Evolutionary conservation across 495 filamentous ascomycete genomes (phyloP), one percentile per base, ranked within the genome.

Genomic region (Tuber indicum): DNA sequence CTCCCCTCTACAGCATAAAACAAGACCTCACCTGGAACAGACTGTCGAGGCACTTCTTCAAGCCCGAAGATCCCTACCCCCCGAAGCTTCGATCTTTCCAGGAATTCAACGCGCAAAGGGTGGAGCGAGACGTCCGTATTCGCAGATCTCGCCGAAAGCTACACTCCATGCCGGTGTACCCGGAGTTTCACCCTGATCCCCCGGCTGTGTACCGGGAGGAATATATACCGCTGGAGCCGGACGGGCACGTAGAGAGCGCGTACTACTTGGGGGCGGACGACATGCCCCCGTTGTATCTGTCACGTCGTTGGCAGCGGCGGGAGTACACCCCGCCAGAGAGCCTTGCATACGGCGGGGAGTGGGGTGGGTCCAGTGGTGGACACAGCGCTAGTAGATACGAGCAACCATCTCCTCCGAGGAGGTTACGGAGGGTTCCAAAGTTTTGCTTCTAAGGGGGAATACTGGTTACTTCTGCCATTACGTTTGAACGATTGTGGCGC

Each of bases 11-110:
- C 71, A 76, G 77, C 45, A 71, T 80, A 32, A 80, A 80, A 49
- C 78, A 80, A 71, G 78, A 80, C 73, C 77, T 80, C 39, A 80
- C 73, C 10, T 80, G 79, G 71, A 80, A 80, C 74, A 74, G 78
- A 46, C 76, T 76, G 52, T 78, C 79, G 43, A 80, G 77, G 7
- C 78, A 80, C 70, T 74, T 79, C 71, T 80, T 80, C 36, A 76
- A 77, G 2, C 58, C 78, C 26, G 74, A 80, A 72, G 78, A 80
- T 44, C 70, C 78, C 19, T 80, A 80, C 43, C 78, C 78, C 4
- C 74, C 78, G 26, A 77, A 80, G 47, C 58, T 74, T n/a, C 77
- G 78, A 43, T 79, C 78, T 19, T 80, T 80, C 45, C 72, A 73
- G 72, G 78, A 80, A 49, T 80, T 79, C 32, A 74, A 80, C 26